phyloP scores from a whole-genome alignment of 306 rosid genomes.

The Chamaecrista fasciculata region DNA sequence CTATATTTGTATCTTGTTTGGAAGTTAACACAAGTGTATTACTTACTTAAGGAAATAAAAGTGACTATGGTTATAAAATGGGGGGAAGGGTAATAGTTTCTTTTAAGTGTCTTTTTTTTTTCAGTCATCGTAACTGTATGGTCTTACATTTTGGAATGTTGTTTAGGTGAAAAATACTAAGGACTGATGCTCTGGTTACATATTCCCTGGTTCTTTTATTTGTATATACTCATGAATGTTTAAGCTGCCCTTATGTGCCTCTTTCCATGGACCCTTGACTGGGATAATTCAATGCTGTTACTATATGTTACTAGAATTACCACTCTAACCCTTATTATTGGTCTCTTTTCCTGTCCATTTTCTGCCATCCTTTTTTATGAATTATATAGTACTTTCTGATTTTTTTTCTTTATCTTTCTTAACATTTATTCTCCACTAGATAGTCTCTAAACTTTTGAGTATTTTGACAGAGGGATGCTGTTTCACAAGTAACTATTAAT shows the following conservation, averaged over 20 bases:
- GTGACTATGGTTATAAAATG: not conserved
- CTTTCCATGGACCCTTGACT: conserved; percentile 4
- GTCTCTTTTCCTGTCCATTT: not conserved
- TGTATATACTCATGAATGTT: conserved; percentile 1
- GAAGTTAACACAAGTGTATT: not conserved
- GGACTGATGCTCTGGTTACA: not conserved
- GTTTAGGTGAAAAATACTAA: not conserved
- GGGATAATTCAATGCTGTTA: not conserved
- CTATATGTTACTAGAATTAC: conserved; percentile 4
- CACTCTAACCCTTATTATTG: not conserved
- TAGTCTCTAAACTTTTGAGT: no score
- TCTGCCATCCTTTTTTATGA: not conserved
- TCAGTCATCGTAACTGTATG: not conserved
- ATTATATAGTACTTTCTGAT: not conserved
- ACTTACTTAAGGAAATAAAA: not conserved
- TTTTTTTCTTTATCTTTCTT: no score
- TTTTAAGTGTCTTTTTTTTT: not conserved
- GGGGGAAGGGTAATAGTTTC: conserved; percentile 1
- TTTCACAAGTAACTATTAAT: conserved; percentile 49
- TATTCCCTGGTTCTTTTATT: not conserved
- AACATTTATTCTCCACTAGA: no score
- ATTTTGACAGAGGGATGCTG: conserved; percentile 58
- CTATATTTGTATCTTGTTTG: no score
- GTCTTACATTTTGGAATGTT: conserved; percentile 7
- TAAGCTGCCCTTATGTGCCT: not conserved